A percentile compares a stretch with the other conserved stretches of the same genome.
Conservation (phyloP, 2,329 filamentous ascomycete species). For the Phyllosticta citribraziliensis region DNA sequence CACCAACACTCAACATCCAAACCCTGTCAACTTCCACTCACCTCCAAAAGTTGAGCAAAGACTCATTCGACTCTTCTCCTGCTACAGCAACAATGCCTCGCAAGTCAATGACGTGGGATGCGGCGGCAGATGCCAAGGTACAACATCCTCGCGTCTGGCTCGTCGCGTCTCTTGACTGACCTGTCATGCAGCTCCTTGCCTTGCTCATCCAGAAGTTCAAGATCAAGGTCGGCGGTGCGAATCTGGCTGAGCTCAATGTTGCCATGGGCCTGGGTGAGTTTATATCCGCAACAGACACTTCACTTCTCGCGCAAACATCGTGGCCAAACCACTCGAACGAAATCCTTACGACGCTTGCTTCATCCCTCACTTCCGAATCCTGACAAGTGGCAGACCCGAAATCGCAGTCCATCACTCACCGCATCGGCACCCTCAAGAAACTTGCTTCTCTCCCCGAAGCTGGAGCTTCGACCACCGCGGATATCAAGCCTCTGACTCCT, state of each 20-base stretch:
- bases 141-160: background rate
- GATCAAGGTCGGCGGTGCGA: background rate
- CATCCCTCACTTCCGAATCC: background rate
- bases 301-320: background rate
- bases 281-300: background rate
- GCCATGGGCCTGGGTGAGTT: slow-evolving; percentile 2
- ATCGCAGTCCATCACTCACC: background rate
- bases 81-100: background rate
- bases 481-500: background rate
- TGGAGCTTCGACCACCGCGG: background rate
- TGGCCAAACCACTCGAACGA: too few relatives aligned
- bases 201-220: background rate
- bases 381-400: background rate
- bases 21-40: background rate
- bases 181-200: background rate
- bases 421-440: background rate
- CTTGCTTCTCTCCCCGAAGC: background rate
- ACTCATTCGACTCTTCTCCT: background rate
- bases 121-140: slow-evolving; percentile 1
- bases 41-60: background rate
- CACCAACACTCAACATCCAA: background rate
- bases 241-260: background rate
- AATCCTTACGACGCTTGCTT: too few relatives aligned
- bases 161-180: background rate
- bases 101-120: slow-evolving; percentile 2